Conservation (phyloP, 1,284 basidiomycete species). For the Pyrrhoderma lamaoense region DNA sequence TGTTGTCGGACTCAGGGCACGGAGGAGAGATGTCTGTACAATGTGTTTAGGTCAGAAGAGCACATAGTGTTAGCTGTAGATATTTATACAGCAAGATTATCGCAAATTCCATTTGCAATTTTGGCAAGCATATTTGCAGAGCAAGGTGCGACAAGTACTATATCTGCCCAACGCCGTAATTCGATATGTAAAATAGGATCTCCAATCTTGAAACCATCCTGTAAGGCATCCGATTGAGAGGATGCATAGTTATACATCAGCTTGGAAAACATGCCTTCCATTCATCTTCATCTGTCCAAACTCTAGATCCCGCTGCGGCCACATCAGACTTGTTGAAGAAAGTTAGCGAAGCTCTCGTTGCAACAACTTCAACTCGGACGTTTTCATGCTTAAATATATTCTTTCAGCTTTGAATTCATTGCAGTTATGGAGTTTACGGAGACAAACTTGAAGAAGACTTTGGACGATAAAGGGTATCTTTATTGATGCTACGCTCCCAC, state of each 20-base stretch:
- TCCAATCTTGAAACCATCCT: slow-evolving; percentile 63
- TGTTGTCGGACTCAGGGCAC: slow-evolving; percentile 76
- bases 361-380: slow-evolving; percentile 79
- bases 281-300: slow-evolving; percentile 92
- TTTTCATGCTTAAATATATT: slow-evolving; percentile 71
- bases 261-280: slow-evolving; percentile 55
- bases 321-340: slow-evolving; percentile 60
- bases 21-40: slow-evolving; percentile 78
- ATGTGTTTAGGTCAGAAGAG: no score
- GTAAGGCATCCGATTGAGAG: not conserved
- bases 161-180: slow-evolving; percentile 91
- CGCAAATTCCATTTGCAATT: slow-evolving; percentile 82
- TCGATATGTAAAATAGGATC: slow-evolving; percentile 97
- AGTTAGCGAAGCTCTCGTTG: slow-evolving; percentile 70
- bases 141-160: slow-evolving; percentile 91
- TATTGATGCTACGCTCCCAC: slow-evolving; percentile 91
- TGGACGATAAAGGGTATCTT: slow-evolving; percentile 87
- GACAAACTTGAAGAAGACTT: slow-evolving; percentile 62
- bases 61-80: slow-evolving; percentile 1
- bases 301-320: slow-evolving; percentile 50
- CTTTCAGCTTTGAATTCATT: no score
- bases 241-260: not conserved
- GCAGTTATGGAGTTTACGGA: not conserved
- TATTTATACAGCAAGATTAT: slow-evolving; percentile 75
- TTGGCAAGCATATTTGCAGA: slow-evolving; percentile 95